Conservation (phyloP, 305 asterid genomes). For the Rubia occidens region DNA sequence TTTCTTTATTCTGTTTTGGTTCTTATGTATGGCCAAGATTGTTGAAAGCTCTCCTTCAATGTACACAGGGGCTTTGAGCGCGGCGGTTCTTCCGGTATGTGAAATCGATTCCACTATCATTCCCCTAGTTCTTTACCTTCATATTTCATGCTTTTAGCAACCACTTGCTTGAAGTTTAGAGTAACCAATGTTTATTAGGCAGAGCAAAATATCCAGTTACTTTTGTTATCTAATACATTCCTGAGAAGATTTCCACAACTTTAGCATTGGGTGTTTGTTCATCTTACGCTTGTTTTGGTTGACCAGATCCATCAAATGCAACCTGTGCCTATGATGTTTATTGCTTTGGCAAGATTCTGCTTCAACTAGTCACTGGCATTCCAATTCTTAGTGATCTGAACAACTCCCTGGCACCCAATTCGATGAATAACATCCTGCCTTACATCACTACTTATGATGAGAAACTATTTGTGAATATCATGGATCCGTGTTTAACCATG, state of each 20-base stretch:
- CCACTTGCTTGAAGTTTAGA: background rate
- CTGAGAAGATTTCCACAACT: background rate
- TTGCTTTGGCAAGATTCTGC: slow-evolving; percentile 23
- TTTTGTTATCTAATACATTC: background rate
- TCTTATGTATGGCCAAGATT: background rate
- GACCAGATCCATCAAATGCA: slow-evolving; percentile 3
- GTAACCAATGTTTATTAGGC: background rate
- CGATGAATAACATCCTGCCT: slow-evolving; percentile 7
- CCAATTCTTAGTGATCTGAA: background rate
- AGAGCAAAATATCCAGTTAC: background rate
- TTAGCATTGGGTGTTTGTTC: background rate
- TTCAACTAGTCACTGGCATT: slow-evolving; percentile 17
- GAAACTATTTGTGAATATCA: slow-evolving; percentile 7
- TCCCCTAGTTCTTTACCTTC: background rate
- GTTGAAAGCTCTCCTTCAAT: background rate
- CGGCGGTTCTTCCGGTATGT: slow-evolving; percentile 14
- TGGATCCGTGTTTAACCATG: slow-evolving; percentile 16
- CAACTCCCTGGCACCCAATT: background rate
- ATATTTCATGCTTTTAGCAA: background rate
- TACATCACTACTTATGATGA: slow-evolving; percentile 15
- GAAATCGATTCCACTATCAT: background rate
- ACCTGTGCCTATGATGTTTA: slow-evolving; percentile 16
- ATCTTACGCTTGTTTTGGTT: background rate
- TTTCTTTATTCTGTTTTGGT: background rate
- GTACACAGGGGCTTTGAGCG: slow-evolving; percentile 6